A percentile compares a stretch with the other conserved stretches of the same genome.
These are phyloP conservation scores for Xylaria intraflava DNA, from an alignment of 495 filamentous ascomycete species.

Conservation along the genomic window DNA sequence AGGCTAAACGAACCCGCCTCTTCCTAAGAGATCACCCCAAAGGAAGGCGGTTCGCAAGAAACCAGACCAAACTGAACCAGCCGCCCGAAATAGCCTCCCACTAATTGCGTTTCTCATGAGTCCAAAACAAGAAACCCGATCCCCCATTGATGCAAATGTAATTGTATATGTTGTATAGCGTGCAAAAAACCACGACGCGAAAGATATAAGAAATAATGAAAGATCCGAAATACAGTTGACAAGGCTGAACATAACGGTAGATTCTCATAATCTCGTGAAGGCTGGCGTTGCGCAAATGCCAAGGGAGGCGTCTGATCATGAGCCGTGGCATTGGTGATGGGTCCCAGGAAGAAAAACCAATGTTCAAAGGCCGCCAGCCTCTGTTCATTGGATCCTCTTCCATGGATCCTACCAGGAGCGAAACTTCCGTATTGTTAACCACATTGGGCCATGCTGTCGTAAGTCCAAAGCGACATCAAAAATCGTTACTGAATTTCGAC, in stretches of 20 bases:
- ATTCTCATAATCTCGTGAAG: constrained; percentile 5
- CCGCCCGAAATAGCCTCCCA: background rate
- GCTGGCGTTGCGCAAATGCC: background rate
- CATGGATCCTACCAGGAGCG: background rate
- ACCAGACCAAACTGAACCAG: background rate
- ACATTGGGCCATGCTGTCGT: constrained; percentile 1
- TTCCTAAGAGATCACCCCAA: background rate
- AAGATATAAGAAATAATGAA: background rate
- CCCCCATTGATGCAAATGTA: constrained; percentile 9
- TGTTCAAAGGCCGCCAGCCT: background rate
- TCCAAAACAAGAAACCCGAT: background rate
- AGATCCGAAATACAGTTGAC: background rate
- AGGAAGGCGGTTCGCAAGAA: background rate
- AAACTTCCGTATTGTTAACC: background rate
- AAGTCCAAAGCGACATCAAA: constrained; percentile 14
- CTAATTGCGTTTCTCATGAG: background rate
- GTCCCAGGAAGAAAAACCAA: background rate
- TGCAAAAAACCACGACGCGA: background rate
- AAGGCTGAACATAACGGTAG: background rate
- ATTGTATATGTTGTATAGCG: constrained; percentile 11
- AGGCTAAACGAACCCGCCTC: background rate
- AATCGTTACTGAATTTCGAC: constrained; percentile 30
- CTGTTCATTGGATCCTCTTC: background rate
- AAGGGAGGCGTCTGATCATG: background rate
- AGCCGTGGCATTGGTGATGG: background rate